These are phyloP conservation scores for Sphenostylis stenocarpa DNA, from an alignment of 306 rosid species.

Conservation along the genomic window DNA sequence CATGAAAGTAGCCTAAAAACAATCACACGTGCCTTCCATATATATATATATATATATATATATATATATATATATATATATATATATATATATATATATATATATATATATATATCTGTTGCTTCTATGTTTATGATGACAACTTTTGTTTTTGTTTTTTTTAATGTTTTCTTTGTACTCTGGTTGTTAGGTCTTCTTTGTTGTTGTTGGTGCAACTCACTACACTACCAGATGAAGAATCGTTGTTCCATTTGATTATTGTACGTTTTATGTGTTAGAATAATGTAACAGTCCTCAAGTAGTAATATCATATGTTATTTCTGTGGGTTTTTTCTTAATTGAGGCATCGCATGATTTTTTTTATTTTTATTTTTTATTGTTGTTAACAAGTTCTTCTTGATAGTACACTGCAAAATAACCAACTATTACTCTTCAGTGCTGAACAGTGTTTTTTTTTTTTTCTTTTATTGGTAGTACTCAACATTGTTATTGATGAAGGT, in stretches of 20 bases:
- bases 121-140: neutral
- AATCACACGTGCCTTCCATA: neutral
- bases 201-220: neutral
- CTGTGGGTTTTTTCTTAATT: neutral
- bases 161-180: neutral
- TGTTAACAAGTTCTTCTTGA: no score
- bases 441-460: no score
- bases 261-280: neutral
- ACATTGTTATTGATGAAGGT: no score
- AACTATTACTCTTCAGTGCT: no score
- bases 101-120: neutral
- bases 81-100: no score
- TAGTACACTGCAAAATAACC: no score
- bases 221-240: neutral
- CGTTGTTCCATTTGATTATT: neutral
- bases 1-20: constrained; percentile 35
- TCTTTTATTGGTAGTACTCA: no score
- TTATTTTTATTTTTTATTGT: no score
- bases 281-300: neutral
- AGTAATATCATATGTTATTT: neutral
- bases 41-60: no score
- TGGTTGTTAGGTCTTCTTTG: neutral
- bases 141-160: neutral
- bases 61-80: no score
- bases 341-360: neutral